Percentiles rank a stretch among this genome's conserved stretches.
Evolutionary conservation across 345 rosid genomes (phyloP).

Genomic region (Raphanus sativus): DNA sequence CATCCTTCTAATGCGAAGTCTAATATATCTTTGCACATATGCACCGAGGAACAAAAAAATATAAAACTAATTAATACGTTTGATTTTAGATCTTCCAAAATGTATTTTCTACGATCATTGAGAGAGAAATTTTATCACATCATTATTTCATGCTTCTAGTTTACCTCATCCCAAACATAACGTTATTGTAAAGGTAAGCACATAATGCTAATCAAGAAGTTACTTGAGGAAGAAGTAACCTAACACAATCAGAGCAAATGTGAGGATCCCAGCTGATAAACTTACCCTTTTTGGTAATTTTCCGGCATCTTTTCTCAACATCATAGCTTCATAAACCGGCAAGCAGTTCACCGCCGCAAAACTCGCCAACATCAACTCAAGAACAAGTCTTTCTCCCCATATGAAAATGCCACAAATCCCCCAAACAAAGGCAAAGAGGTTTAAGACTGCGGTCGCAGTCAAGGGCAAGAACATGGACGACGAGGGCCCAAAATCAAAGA

Average conservation of each 20-base stretch:
- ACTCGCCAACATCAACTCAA: conserved; percentile 53
- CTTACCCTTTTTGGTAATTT: conserved; percentile 39
- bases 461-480: conserved; percentile 57
- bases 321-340: conserved; percentile 63
- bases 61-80: background rate
- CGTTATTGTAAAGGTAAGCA: background rate
- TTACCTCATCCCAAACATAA: background rate
- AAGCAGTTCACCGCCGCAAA: conserved; percentile 46
- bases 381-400: conserved; percentile 26
- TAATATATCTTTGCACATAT: background rate
- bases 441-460: conserved; percentile 47
- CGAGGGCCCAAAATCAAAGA: conserved; percentile 59
- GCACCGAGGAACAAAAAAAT: background rate
- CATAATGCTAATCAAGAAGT: background rate
- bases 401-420: conserved; percentile 34
- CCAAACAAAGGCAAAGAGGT: conserved; percentile 39
- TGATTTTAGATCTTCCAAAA: background rate
- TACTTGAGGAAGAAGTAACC: conserved; percentile 24
- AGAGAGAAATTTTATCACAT: background rate
- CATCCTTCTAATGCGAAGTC: background rate
- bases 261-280: conserved; percentile 36
- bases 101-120: background rate
- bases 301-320: conserved; percentile 59
- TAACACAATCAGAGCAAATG: conserved; percentile 29
- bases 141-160: background rate